phyloP scores from a whole-genome alignment of 495 filamentous ascomycete species.

The Penicillium turbatum region DNA sequence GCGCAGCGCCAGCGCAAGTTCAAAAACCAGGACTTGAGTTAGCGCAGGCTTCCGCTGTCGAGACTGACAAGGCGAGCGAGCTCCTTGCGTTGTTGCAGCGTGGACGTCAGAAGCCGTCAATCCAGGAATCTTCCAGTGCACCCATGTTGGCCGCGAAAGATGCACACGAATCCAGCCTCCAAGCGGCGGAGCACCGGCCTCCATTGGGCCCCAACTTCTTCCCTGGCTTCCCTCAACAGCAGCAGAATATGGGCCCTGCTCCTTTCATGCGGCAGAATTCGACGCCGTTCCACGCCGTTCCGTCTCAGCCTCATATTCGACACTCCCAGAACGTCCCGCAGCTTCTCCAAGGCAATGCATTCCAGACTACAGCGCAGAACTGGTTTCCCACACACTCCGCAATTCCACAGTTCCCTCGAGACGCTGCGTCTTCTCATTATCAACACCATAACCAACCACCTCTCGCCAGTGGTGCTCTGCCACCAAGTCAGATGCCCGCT shows the following conservation, averaged over 20 bases:
- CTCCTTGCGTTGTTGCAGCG: conserved; percentile 56
- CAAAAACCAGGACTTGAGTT: conserved; percentile 8
- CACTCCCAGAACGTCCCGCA: conserved; percentile 5
- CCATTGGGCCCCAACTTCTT: conserved; percentile 40
- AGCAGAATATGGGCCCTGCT: conserved; percentile 21
- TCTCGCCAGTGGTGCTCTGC: conserved; percentile 6
- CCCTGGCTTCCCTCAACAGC: conserved; percentile 37
- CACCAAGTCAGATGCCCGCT: conserved; percentile 29
- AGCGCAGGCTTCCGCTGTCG: conserved; percentile 13
- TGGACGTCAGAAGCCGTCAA: conserved; percentile 37
- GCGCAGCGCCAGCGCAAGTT: conserved; percentile 28
- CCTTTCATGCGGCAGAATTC: conserved; percentile 23
- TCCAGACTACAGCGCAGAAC: conserved; percentile 9
- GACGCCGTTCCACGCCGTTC: conserved; percentile 17
- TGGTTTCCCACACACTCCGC: conserved; percentile 15
- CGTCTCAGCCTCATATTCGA: conserved; percentile 9
- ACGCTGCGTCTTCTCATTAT: conserved; percentile 8
- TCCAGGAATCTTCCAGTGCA: conserved; percentile 35
- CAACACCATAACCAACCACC: conserved; percentile 8
- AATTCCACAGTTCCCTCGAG: conserved; percentile 15
- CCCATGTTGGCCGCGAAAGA: conserved; percentile 34
- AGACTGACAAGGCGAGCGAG: conserved; percentile 44
- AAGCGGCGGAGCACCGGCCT: conserved; percentile 39
- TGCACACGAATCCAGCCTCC: conserved; percentile 11
- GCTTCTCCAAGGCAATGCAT: conserved; percentile 7